Evolutionary conservation across 306 rosid species (phyloP), one percentile per base, ranked within the genome.

Genomic region (Cercis canadensis): DNA sequence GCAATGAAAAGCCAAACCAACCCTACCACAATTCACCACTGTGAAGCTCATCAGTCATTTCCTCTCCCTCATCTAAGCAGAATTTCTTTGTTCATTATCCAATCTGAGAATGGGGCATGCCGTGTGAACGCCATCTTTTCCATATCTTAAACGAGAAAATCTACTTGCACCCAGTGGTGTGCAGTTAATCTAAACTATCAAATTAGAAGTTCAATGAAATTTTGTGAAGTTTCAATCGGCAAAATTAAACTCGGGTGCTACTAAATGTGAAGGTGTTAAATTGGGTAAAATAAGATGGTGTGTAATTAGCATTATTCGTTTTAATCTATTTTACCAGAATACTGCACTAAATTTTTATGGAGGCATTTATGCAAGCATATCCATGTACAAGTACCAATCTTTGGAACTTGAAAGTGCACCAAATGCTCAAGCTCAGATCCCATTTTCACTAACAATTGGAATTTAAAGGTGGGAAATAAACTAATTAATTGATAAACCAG

Each of bases 1-100:
- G 86, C 77, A 75, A 72, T 9, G 67, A 61, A 70, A 69, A 73
- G 67, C 84, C 75, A 67, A 68, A 24, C 77, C 63, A 57, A 78
- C 61, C 76, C 78, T 46, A 77, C 86, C 74, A 68, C 44, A 52
- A 45, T 62, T 52, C 57, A 41, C 31, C 44, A 14, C 5, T 69
- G 14, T 34, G 11, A 52, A 76, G 66, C 71, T 62, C 33, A 61
- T 52, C 57, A 44, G 10, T 62, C 57, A 52, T 21, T 45, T 45
- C n/a, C 2, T 44, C 40, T 62, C 11, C 43, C 50, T 40, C 19
- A 6, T 19, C 18, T 57, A 12, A 9, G 8, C 18, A 6, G 10
- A 8, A 14, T 16, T 74, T 75, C 46, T 14, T 19, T 67, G 49
- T 46, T 65, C 69, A 24, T 45, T 16, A 34, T 59, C 18, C 15